Evolutionary conservation across 208 protist species (phyloP).

Genomic region (Leishmania arabica): DNA sequence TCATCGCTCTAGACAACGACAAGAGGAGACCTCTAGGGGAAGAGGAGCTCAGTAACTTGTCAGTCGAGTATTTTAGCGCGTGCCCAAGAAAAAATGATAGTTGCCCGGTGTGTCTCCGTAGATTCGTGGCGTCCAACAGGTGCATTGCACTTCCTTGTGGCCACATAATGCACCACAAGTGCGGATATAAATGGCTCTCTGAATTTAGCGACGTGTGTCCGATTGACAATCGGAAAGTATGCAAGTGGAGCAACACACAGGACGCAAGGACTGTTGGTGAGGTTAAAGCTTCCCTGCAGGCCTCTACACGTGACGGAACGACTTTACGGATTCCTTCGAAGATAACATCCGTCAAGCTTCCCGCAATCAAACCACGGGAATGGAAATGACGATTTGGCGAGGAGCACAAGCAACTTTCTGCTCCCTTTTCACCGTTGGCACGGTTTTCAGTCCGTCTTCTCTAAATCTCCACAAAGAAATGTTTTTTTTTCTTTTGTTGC

Average conservation of each 20-base stretch:
- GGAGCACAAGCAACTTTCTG: background rate
- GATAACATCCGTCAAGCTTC: background rate
- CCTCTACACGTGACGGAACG: background rate
- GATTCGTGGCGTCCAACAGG: slow-evolving; percentile 31
- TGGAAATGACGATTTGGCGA: background rate
- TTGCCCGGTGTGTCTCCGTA: slow-evolving; percentile 71
- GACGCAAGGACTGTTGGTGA: background rate
- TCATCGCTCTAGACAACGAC: slow-evolving; percentile 53
- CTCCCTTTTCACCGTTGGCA: background rate
- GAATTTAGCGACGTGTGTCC: slow-evolving; percentile 63
- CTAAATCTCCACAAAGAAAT: background rate
- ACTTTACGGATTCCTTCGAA: background rate
- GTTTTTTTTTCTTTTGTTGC: background rate
- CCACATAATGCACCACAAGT: slow-evolving; percentile 72
- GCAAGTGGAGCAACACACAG: background rate
- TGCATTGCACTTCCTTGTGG: slow-evolving; percentile 69
- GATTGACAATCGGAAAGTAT: slow-evolving; percentile 44
- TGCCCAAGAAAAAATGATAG: slow-evolving; percentile 16
- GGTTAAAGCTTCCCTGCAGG: background rate
- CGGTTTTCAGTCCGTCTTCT: background rate
- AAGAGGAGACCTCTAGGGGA: slow-evolving; percentile 20
- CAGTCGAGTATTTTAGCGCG: background rate
- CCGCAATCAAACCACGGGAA: background rate
- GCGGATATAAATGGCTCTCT: slow-evolving; percentile 71
- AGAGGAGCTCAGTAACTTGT: slow-evolving; percentile 32